These are phyloP conservation scores for Pestalotiopsis sp. DNA, from an alignment of 2,329 filamentous ascomycete species.

Conservation along the genomic window DNA sequence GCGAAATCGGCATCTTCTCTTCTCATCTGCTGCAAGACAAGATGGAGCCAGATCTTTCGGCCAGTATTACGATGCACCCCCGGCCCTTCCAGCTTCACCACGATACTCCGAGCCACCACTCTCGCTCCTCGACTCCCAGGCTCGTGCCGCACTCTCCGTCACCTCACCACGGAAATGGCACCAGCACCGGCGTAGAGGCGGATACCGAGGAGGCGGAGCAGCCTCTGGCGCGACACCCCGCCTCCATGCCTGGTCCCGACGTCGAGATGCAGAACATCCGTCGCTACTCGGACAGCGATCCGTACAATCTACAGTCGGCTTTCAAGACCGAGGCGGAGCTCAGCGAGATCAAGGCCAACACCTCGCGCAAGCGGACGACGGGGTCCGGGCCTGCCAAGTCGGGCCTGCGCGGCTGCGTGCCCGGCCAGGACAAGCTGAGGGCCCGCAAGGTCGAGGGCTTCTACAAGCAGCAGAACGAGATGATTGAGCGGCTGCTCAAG, in stretches of 20 bases:
- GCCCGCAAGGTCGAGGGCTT: conserved; percentile 72
- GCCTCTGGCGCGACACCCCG: conserved; percentile 46
- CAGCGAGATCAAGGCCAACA: conserved; percentile 77
- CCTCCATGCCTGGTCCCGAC: conserved; percentile 37
- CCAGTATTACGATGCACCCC: conserved; percentile 47
- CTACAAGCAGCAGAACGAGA: conserved; percentile 90
- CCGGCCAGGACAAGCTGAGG: conserved; percentile 25
- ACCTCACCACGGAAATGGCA: conserved; percentile 31
- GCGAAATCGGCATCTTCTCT: not conserved
- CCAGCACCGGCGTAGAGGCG: conserved; percentile 50
- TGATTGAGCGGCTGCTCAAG: conserved; percentile 89
- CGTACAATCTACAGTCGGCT: conserved; percentile 75
- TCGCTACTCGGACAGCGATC: conserved; percentile 68
- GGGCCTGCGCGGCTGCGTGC: conserved; percentile 15
- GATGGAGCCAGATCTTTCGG: conserved; percentile 46
- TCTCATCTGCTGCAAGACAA: not conserved
- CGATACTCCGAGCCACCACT: conserved; percentile 29
- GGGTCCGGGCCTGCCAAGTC: conserved; percentile 30
- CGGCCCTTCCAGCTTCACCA: conserved; percentile 45
- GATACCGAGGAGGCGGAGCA: conserved; percentile 34
- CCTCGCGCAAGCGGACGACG: conserved; percentile 71
- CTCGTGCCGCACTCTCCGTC: conserved; percentile 6
- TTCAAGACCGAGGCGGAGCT: conserved; percentile 82
- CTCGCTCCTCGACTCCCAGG: conserved; percentile 26
- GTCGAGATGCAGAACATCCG: conserved; percentile 43